phyloP scores from a whole-genome alignment of 768 basidiomycete species.

The Candolleomyces efflorescens region DNA sequence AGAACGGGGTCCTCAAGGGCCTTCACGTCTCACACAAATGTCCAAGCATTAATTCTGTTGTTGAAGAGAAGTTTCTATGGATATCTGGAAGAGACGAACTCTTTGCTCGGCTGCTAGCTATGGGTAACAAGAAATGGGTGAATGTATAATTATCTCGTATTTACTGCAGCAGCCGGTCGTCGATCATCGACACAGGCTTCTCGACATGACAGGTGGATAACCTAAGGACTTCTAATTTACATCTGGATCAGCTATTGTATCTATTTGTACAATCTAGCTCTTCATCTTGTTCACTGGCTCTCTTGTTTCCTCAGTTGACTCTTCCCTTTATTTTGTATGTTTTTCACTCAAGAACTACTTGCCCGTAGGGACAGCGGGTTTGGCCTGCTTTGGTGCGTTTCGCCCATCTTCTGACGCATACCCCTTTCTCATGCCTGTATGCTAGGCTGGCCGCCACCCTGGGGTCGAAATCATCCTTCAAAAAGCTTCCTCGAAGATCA shows the following conservation, averaged over 20 bases:
- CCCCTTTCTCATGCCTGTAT: slow-evolving; percentile 3
- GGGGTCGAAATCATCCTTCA: slow-evolving; percentile 83
- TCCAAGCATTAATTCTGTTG: slow-evolving; percentile 22
- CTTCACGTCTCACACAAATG: slow-evolving; percentile 43
- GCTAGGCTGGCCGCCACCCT: slow-evolving; percentile 87
- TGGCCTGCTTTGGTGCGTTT: slow-evolving; percentile 72
- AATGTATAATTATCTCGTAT: slow-evolving; percentile 28
- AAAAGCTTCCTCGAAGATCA: slow-evolving; percentile 76
- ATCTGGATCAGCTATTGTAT: too few species aligned
- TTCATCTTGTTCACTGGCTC: too few species aligned
- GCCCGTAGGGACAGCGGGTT: slow-evolving; percentile 83
- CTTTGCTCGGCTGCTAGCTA: slow-evolving; percentile 58
- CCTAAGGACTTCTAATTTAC: too few species aligned
- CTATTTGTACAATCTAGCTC: too few species aligned
- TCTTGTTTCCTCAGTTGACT: too few species aligned
- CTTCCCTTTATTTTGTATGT: slow-evolving; percentile 48
- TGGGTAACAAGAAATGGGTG: slow-evolving; percentile 46
- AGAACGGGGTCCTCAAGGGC: slow-evolving; percentile 49
- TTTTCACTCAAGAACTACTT: slow-evolving; percentile 81
- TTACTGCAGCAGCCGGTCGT: not conserved
- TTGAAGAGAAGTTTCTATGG: slow-evolving; percentile 49
- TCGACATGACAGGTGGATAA: slow-evolving; percentile 6
- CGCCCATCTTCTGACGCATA: not conserved
- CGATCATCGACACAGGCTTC: not conserved
- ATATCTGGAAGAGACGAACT: slow-evolving; percentile 61